Percentiles rank a stretch among this genome's conserved stretches.
These are phyloP conservation scores for Retiboletus flavoniger DNA, from an alignment of 1,284 basidiomycete species.

Conservation along the genomic window DNA sequence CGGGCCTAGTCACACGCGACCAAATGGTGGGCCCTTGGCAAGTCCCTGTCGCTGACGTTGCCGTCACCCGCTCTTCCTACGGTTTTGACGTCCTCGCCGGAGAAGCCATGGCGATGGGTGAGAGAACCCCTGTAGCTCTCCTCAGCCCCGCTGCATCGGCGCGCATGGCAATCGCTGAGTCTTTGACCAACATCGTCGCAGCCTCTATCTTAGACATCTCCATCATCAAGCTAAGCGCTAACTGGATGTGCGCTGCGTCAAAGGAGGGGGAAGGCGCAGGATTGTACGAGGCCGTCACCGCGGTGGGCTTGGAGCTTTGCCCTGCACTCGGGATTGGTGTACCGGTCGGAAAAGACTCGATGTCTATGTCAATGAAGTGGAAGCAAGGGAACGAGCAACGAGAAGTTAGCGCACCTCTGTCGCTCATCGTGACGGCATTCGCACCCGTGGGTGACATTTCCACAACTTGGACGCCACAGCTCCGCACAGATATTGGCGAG, in stretches of 20 bases:
- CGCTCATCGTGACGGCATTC: conserved; percentile 94
- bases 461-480: conserved; percentile 90
- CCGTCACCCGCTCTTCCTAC: conserved; percentile 92
- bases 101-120: conserved; percentile 98
- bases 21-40: conserved; percentile 99
- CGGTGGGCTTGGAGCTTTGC: conserved; percentile 93
- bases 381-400: conserved; percentile 60
- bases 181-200: conserved; percentile 90
- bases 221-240: conserved; percentile 91
- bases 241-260: conserved; percentile 98
- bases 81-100: conserved; percentile 84
- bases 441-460: conserved; percentile 80
- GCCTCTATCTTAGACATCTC: conserved; percentile 72
- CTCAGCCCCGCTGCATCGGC: conserved; percentile 87
- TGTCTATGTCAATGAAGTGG: conserved; percentile 99
- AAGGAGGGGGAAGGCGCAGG: conserved; percentile 89
- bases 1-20: conserved; percentile 92
- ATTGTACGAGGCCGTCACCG: conserved; percentile 90
- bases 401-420: conserved; percentile 89
- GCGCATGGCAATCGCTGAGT: conserved; percentile 94
- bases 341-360: conserved; percentile 98
- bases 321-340: conserved; percentile 93
- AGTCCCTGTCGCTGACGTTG: conserved; percentile 96
- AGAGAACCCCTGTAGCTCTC: conserved; percentile 91
- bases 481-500: conserved; percentile 65